These are phyloP conservation scores for Saccharomycopsis javanensis DNA, from an alignment of 805 yeast species.

Conservation along the genomic window DNA sequence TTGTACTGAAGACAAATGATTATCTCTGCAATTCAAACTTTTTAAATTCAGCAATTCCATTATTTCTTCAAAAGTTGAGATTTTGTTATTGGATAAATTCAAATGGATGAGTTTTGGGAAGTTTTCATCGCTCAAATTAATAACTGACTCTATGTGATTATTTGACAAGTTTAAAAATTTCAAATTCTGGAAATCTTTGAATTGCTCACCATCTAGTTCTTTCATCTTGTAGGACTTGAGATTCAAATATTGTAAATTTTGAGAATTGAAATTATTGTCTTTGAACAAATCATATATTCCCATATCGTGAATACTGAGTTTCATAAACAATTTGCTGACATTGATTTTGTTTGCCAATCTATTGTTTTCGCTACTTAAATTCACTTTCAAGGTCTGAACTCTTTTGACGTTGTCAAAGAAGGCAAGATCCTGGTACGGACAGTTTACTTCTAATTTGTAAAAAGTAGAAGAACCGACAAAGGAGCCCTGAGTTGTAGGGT, in stretches of 20 bases:
- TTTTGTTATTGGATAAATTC: constrained; percentile 6
- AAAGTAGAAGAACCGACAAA: not conserved
- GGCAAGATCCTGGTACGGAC: not conserved
- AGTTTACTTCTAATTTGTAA: constrained; percentile 1
- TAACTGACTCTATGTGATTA: constrained; percentile 3
- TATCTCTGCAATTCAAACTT: constrained; percentile 8
- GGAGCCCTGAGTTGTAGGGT: no score
- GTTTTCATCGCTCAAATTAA: not conserved
- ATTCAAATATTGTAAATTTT: not conserved
- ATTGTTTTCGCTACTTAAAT: not conserved
- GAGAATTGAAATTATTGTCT: not conserved
- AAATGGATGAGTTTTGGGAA: constrained; percentile 9
- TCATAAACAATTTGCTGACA: not conserved
- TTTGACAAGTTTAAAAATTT: not conserved
- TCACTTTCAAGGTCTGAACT: not conserved
- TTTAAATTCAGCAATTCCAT: constrained; percentile 5
- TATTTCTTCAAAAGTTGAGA: not conserved
- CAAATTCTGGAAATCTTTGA: constrained; percentile 2
- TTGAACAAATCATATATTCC: not conserved
- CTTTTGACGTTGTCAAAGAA: not conserved
- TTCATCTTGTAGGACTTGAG: not conserved
- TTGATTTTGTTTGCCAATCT: not conserved
- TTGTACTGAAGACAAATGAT: not conserved
- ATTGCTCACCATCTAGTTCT: constrained; percentile 5
- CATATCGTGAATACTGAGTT: not conserved